Percentiles rank a stretch among this genome's conserved stretches.
Evolutionary conservation across 371 early-diverging fungal genomes (phyloP).

Genomic region (Choanephora cucurbitarum): DNA sequence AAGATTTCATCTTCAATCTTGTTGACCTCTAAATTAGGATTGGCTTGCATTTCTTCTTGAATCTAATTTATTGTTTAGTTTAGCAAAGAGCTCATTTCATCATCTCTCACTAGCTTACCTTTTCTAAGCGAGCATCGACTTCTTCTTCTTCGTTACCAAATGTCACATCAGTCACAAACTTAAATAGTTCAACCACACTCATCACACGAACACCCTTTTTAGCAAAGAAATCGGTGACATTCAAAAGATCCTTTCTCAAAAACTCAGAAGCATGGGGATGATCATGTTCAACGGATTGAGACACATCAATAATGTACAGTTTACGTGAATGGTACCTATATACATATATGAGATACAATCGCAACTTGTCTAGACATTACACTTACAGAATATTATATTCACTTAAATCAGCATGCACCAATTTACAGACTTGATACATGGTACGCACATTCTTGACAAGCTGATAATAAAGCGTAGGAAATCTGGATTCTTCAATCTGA

Average conservation of each 20-base stretch:
- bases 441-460: conserved; percentile 87
- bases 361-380: no score
- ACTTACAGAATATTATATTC: conserved; percentile 98
- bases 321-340: conserved; percentile 75
- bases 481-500: conserved; percentile 67
- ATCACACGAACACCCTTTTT: conserved; percentile 81
- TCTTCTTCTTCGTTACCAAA: conserved; percentile 63
- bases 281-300: conserved; percentile 98
- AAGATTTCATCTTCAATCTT: conserved; percentile 90
- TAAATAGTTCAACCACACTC: conserved; percentile 86
- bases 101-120: no score
- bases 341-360: background rate
- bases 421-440: conserved; percentile 93
- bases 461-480: conserved; percentile 85
- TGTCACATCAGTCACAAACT: conserved; percentile 78
- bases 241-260: conserved; percentile 93
- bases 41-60: conserved; percentile 37
- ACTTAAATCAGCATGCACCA: conserved; percentile 99
- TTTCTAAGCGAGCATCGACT: conserved; percentile 70
- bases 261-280: conserved; percentile 99
- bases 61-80: no score
- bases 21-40: conserved; percentile 39
- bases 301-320: conserved; percentile 98
- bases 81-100: no score
- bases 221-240: conserved; percentile 95